These are phyloP conservation scores for Boletus pseudo-olivaceus DNA, from an alignment of 768 basidiomycete species.

Conservation along the genomic window DNA sequence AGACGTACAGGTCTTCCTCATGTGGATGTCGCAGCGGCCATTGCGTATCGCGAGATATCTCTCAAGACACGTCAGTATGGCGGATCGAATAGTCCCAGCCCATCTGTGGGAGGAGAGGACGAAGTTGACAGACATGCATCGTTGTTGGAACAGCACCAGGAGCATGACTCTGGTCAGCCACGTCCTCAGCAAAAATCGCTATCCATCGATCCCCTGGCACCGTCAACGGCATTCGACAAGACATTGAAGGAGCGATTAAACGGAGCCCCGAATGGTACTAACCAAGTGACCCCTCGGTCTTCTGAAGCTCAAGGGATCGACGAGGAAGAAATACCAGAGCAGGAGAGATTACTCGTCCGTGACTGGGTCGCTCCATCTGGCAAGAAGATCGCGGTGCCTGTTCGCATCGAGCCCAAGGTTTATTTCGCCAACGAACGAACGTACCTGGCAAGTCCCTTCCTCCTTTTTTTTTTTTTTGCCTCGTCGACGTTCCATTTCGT, in stretches of 20 bases:
- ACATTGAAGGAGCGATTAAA: slow-evolving; percentile 67
- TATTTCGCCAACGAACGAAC: slow-evolving; percentile 96
- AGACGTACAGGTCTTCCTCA: slow-evolving; percentile 73
- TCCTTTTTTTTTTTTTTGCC: neutral
- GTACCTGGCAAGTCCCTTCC: slow-evolving; percentile 65
- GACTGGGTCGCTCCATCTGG: slow-evolving; percentile 79
- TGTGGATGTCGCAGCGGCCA: slow-evolving; percentile 76
- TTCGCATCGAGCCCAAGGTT: slow-evolving; percentile 97
- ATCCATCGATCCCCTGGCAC: slow-evolving; percentile 84
- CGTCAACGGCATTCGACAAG: slow-evolving; percentile 80
- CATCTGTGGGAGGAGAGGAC: slow-evolving; percentile 21
- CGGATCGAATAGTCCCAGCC: slow-evolving; percentile 4
- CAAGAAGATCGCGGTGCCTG: slow-evolving; percentile 88
- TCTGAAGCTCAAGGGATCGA: slow-evolving; percentile 36
- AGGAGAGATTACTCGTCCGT: slow-evolving; percentile 58
- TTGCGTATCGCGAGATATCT: slow-evolving; percentile 80
- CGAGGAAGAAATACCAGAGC: slow-evolving; percentile 34
- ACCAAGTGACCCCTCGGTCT: slow-evolving; percentile 14
- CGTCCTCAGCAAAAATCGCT: slow-evolving; percentile 34
- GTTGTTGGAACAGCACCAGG: slow-evolving; percentile 31
- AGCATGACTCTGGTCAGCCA: slow-evolving; percentile 16
- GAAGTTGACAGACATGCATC: slow-evolving; percentile 36
- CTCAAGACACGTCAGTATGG: slow-evolving; percentile 46
- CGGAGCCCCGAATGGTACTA: slow-evolving; percentile 29
- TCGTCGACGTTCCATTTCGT: neutral